Evolutionary conservation across 1,139 yeast genomes (phyloP), one percentile per base, ranked within the genome.

Genomic region (Blastobotrys indianensis): DNA sequence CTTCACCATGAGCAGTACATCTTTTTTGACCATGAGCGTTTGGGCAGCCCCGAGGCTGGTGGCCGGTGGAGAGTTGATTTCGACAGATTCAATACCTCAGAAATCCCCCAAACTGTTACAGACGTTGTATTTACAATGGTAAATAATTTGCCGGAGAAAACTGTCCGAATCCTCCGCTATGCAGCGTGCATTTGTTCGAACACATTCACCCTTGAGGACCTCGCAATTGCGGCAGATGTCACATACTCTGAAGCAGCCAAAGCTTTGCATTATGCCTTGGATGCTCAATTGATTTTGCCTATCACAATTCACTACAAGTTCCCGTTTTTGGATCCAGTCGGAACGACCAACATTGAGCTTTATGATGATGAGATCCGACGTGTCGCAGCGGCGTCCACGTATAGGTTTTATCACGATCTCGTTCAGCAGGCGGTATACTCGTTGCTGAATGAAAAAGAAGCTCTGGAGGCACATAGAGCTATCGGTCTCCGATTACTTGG

Each of bases 121-220:
- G 61, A 58, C 25, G 60, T 58, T 7, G 62, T 59, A 13, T 52
- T 59, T 9, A 45, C 51, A 16, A 54, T 58, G 49, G 50, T 58
- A 39, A 47, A 51, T 23, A 55, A 52, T 33, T 54, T 59, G 25
- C 62, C 63, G 11, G 53, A 51, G 2, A 40, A 53, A 39, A 58
- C 62, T 1, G 42, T 53, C 8, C 52, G 59, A 5, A 53, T 76
- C 25, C 53, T 76, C 43, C 67, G 70, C 41, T 69, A 63, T 54
- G 79, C 79, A 1, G 70, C 77, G 1, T 68, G 78, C 23, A 66
- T 73, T 13, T 64, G 72, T 40, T 65, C 74, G 16, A 68, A 69
- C 32, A 61, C 68, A 4, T 76, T 77, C 54, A 65, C 69, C 10
- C 59, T 77, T 28, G 65, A 68, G 6, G 79, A 75, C 44, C 58